Percentiles rank a stretch among this genome's conserved stretches.
Evolutionary conservation across 345 rosid species (phyloP).

Genomic region (Carallia brachiata): DNA sequence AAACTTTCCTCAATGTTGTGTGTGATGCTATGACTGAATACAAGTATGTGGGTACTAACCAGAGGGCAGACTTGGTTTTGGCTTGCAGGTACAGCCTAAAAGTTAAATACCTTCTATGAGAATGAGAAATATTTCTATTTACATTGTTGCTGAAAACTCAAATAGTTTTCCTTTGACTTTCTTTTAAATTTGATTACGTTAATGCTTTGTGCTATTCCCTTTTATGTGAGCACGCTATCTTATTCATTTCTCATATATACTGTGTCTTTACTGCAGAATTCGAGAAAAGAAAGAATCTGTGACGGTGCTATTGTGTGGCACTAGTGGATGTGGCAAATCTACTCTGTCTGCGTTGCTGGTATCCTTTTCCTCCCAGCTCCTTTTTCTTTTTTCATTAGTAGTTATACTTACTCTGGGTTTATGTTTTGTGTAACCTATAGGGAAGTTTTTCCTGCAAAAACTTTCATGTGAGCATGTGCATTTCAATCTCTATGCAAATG

Average conservation of each 20-base stretch:
- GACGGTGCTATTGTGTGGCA: constrained; percentile 94
- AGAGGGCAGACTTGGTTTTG: constrained; percentile 89
- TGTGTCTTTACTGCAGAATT: constrained; percentile 59
- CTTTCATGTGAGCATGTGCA: too few relatives aligned
- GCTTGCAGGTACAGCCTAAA: constrained; percentile 78
- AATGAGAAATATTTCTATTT: constrained; percentile 1
- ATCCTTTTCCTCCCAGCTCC: constrained; percentile 22
- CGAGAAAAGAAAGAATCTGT: constrained; percentile 97
- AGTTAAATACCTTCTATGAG: constrained; percentile 7
- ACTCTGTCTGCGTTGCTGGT: constrained; percentile 99
- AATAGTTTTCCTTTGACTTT: not conserved
- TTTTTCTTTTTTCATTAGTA: constrained; percentile 9
- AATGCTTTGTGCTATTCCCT: too few relatives aligned
- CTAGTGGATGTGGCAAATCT: constrained; percentile 99
- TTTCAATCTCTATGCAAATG: not conserved
- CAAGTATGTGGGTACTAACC: constrained; percentile 90
- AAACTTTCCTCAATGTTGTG: constrained; percentile 70
- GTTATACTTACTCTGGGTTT: not conserved
- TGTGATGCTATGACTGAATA: constrained; percentile 81
- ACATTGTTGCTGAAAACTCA: too few relatives aligned
- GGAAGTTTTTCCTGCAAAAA: too few relatives aligned
- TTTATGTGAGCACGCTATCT: too few relatives aligned
- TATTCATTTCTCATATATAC: not conserved
- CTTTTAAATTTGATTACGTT: not conserved
- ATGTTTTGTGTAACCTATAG: not conserved